These are phyloP conservation scores for Cornus suecica DNA, from an alignment of 148 eudicot genomes.

Conservation along the genomic window DNA sequence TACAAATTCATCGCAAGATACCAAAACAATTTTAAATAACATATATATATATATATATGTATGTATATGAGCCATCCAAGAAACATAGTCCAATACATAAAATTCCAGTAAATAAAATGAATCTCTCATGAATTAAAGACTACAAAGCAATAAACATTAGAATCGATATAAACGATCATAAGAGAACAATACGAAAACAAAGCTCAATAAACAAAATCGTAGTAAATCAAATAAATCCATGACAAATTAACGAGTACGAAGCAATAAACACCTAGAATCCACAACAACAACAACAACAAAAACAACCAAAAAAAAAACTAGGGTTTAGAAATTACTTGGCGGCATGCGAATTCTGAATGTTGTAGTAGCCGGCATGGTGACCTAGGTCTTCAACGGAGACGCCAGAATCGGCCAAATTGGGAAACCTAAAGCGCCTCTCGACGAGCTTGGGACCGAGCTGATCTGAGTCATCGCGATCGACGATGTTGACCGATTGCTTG, in stretches of 20 bases:
- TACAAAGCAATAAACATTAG: not conserved
- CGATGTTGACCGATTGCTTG: slow-evolving; percentile 44
- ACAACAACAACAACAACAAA: too few species aligned
- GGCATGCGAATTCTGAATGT: slow-evolving; percentile 63
- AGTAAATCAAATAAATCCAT: slow-evolving; percentile 5
- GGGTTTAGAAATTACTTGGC: slow-evolving; percentile 48
- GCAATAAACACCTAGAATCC: not conserved
- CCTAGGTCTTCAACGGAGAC: slow-evolving; percentile 65
- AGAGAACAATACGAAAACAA: too few species aligned
- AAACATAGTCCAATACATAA: too few species aligned
- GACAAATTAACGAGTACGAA: not conserved
- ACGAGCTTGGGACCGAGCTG: slow-evolving; percentile 36
- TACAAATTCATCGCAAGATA: too few species aligned
- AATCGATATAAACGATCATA: too few species aligned
- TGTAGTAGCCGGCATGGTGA: slow-evolving; percentile 83
- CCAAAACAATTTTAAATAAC: too few species aligned
- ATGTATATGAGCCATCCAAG: too few species aligned
- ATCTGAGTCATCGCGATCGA: slow-evolving; percentile 18
- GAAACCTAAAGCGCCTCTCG: slow-evolving; percentile 60
- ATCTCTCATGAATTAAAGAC: not conserved
- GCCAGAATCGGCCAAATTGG: slow-evolving; percentile 42
- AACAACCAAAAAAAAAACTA: too few species aligned
- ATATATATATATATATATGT: too few species aligned
- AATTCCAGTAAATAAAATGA: slow-evolving; percentile 6
- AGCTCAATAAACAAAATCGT: too few species aligned